phyloP scores from a whole-genome alignment of 108 stramenopile genomes.

The Fistulifera solaris region DNA sequence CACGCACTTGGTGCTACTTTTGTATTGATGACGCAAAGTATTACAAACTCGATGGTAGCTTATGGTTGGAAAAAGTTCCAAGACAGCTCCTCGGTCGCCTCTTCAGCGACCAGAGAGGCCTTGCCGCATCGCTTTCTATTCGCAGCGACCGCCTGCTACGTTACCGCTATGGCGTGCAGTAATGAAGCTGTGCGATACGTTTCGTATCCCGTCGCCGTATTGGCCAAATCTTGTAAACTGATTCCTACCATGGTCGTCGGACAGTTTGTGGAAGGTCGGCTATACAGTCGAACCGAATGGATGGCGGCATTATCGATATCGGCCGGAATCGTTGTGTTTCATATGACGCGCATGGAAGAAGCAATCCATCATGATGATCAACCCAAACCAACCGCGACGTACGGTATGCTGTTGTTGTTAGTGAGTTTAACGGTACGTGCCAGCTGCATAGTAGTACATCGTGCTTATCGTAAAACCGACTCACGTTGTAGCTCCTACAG shows the following conservation, averaged over 20 bases:
- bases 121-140: constrained; percentile 2
- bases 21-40: constrained; percentile 45
- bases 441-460: too few species aligned
- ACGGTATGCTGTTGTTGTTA: constrained; percentile 53
- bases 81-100: not conserved
- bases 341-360: constrained; percentile 49
- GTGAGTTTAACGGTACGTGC: constrained; percentile 26
- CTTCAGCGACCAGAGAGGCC: not conserved
- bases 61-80: constrained; percentile 42
- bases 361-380: not conserved
- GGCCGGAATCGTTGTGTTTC: constrained; percentile 66
- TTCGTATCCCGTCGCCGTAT: constrained; percentile 84
- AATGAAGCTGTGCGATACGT: constrained; percentile 79
- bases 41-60: constrained; percentile 55
- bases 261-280: constrained; percentile 37
- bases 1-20: constrained; percentile 42
- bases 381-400: constrained; percentile 15
- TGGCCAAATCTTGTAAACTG: constrained; percentile 91
- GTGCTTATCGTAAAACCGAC: too few species aligned
- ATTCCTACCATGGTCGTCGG: constrained; percentile 89
- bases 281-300: constrained; percentile 64
- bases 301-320: constrained; percentile 60
- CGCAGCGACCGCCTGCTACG: constrained; percentile 44
- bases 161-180: constrained; percentile 65
- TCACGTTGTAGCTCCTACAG: too few species aligned